Evolutionary conservation across 345 rosid species (phyloP).

Genomic region (Dipteronia sinensis): DNA sequence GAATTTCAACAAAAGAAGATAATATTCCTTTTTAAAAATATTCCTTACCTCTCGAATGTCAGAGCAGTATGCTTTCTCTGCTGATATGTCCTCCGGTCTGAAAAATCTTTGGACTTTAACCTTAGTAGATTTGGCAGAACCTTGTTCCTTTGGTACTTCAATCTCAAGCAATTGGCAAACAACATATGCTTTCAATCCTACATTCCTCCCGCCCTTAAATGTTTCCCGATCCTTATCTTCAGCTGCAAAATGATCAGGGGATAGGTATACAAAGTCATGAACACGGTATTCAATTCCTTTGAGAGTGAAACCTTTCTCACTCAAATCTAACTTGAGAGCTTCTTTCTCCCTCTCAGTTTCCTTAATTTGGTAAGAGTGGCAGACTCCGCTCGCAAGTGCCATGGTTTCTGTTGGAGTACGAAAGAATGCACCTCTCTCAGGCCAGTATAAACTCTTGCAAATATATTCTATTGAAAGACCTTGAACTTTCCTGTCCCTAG

Average conservation of each 20-base stretch:
- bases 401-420: constrained; percentile 43
- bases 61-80: constrained; percentile 65
- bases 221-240: constrained; percentile 28
- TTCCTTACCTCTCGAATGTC: constrained; percentile 58
- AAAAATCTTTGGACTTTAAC: constrained; percentile 58
- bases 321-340: constrained; percentile 27
- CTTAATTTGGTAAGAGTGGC: constrained; percentile 50
- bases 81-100: constrained; percentile 69
- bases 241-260: constrained; percentile 36
- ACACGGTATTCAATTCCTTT: constrained; percentile 45
- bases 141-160: constrained; percentile 29
- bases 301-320: constrained; percentile 34
- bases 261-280: constrained; percentile 55
- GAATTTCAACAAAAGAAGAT: background rate
- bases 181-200: constrained; percentile 59
- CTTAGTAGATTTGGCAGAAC: constrained; percentile 33
- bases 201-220: constrained; percentile 60
- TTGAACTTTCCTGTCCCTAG: constrained; percentile 50
- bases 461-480: constrained; percentile 49
- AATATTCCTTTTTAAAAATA: background rate
- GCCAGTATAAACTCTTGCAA: constrained; percentile 63
- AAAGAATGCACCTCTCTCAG: constrained; percentile 67
- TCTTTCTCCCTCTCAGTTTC: constrained; percentile 35
- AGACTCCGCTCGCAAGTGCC: constrained; percentile 53
- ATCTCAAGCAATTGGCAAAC: constrained; percentile 64